Evolutionary conservation across 2,329 filamentous ascomycete genomes (phyloP).

Genomic region (Xylaria hypoxylon): DNA sequence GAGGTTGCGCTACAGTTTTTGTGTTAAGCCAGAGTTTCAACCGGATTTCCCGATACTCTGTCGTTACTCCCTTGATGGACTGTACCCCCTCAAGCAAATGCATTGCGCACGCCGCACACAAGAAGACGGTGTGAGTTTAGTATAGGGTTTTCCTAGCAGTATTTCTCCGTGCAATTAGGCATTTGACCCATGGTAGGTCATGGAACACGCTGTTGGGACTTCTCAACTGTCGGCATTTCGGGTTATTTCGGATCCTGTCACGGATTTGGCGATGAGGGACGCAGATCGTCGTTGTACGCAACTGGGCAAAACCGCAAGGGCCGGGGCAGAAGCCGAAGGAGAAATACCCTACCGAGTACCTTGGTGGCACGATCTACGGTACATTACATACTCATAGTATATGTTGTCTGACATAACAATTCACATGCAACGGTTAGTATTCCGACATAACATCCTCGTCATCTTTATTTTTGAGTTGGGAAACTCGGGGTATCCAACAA

Average conservation of each 20-base stretch:
- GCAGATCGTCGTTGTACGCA: background rate
- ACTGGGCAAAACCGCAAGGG: background rate
- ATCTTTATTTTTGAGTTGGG: background rate
- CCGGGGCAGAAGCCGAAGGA: background rate
- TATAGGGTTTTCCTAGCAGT: background rate
- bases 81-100: too few species aligned
- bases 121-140: background rate
- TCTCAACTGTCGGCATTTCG: background rate
- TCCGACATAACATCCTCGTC: background rate
- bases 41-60: slow-evolving; percentile 27
- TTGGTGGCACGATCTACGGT: background rate
- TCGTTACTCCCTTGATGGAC: background rate
- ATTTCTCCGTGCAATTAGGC: background rate
- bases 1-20: slow-evolving; percentile 27
- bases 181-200: background rate
- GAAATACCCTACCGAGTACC: background rate
- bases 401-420: slow-evolving; percentile 7
- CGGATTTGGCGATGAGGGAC: background rate
- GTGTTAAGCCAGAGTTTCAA: slow-evolving; percentile 46
- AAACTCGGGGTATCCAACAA: background rate
- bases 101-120: background rate
- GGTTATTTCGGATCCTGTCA: background rate
- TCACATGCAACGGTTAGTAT: slow-evolving; percentile 7
- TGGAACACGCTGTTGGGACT: background rate
- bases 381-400: too few species aligned